Base-by-base conservation (phyloP, 2,329 filamentous ascomycete species). In the Fusarium nisikadoi region DNA sequence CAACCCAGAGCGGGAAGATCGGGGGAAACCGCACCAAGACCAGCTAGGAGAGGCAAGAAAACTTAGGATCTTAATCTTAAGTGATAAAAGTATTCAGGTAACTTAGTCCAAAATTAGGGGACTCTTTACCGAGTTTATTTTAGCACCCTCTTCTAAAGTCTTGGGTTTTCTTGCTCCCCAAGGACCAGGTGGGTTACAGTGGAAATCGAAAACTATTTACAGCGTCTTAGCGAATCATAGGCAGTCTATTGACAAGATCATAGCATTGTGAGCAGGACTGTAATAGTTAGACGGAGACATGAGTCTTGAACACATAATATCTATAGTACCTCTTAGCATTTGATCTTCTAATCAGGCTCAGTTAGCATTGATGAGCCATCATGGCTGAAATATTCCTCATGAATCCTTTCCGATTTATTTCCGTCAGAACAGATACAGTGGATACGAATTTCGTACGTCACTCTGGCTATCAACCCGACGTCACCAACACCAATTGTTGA, bases 401-500 rank as follows among this genome's bases (percentile, higher is more conserved):
- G 17, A 25, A 27, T 42, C 29, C 57, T 29, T 60, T 55, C 57
- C 57, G 57, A 60, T 33, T 43, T 60, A 60, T 55, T 60, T 53
- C 57, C 45, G 42, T 14, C 17, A 17, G 17, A 23, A 63, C 33
- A 31, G 36, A 54, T 35, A 42, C 19, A 38, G 35, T 49, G 36
- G 55, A 20, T 61, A 62, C 62, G 67, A 55, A 35, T 41, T 43
- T 43, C 60, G 52, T 64, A 73, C 71, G 71, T 73, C 71, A 73
- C 71, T 58, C 49, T 46, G 27, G 25, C 42, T 46, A 29, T 60
- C 45, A 57, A 50, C 47, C 49, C 77, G 77, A 80, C 78, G 78
- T 80, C 78, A 80, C 78, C 69, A 68, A 59, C 39, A 68, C 35
- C 53, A 53, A 62, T 43, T 53, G 47, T 43, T 58, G 35, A 52